These are phyloP conservation scores for Diaporthe caulivora DNA, from an alignment of 2,329 filamentous ascomycete genomes.

Conservation along the genomic window DNA sequence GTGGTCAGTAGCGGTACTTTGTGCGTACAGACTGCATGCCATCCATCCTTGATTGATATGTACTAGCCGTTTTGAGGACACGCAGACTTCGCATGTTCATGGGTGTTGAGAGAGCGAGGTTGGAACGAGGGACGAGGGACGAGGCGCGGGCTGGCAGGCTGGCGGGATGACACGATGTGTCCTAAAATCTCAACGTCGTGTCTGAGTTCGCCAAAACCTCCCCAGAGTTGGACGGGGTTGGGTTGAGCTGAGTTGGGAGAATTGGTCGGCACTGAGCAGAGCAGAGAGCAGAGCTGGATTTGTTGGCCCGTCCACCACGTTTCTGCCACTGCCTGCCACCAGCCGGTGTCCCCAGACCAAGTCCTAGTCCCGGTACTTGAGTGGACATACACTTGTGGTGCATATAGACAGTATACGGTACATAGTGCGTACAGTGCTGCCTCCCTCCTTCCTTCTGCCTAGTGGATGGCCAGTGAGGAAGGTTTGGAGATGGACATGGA, in stretches of 20 bases:
- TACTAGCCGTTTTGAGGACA: neutral
- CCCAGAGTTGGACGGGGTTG: neutral
- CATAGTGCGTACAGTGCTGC: neutral
- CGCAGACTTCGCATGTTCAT: no score
- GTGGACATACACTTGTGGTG: no score
- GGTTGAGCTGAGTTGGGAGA: neutral
- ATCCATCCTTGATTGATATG: no score
- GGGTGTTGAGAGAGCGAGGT: no score
- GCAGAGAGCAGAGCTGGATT: neutral
- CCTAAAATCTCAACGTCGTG: neutral
- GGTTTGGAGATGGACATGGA: neutral
- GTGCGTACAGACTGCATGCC: neutral
- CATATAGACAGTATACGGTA: neutral
- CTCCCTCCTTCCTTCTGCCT: neutral
- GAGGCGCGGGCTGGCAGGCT: no score
- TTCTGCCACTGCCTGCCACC: neutral
- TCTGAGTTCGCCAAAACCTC: neutral
- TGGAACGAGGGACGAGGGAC: neutral
- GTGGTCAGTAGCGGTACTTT: neutral
- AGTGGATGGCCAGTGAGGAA: neutral
- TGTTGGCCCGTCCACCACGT: conserved; percentile 13
- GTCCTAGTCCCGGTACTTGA: no score
- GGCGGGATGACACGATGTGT: neutral
- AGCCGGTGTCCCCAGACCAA: neutral
- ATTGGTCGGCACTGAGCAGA: neutral